Evolutionary conservation across 768 basidiomycete species (phyloP).

Genomic region (Russula griseocarnosa): DNA sequence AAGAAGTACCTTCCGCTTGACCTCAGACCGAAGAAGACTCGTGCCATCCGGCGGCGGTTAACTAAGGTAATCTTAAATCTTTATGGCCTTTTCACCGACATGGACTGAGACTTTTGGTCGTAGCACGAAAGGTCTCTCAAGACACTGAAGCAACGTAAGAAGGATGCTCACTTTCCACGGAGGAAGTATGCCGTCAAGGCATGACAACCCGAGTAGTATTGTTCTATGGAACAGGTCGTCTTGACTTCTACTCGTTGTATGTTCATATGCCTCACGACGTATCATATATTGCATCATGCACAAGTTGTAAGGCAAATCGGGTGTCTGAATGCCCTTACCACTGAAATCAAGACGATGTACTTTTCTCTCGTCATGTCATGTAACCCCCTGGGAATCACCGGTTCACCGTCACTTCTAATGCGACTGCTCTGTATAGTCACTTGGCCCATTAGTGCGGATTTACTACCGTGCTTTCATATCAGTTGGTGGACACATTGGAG

Average conservation of each 20-base stretch:
- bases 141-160: constrained; percentile 93
- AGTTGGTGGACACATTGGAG: background rate
- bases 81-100: constrained; percentile 7
- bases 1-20: constrained; percentile 97
- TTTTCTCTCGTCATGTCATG: background rate
- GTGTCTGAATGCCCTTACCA: constrained; percentile 13
- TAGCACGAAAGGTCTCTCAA: constrained; percentile 81
- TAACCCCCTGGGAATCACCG: too few relatives aligned
- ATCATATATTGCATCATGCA: constrained; percentile 24
- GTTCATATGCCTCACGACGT: constrained; percentile 34
- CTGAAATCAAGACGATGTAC: constrained; percentile 14
- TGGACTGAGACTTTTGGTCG: constrained; percentile 5
- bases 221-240: constrained; percentile 30
- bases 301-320: background rate
- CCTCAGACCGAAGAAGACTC: constrained; percentile 96
- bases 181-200: constrained; percentile 97
- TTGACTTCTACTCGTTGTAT: constrained; percentile 33
- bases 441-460: background rate
- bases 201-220: constrained; percentile 38
- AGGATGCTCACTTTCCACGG: constrained; percentile 87
- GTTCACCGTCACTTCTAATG: background rate
- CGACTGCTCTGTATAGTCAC: background rate
- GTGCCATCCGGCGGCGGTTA: constrained; percentile 93
- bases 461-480: background rate
- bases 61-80: constrained; percentile 59